Evolutionary conservation across 345 rosid genomes (phyloP).

Genomic region (Litchi chinensis): DNA sequence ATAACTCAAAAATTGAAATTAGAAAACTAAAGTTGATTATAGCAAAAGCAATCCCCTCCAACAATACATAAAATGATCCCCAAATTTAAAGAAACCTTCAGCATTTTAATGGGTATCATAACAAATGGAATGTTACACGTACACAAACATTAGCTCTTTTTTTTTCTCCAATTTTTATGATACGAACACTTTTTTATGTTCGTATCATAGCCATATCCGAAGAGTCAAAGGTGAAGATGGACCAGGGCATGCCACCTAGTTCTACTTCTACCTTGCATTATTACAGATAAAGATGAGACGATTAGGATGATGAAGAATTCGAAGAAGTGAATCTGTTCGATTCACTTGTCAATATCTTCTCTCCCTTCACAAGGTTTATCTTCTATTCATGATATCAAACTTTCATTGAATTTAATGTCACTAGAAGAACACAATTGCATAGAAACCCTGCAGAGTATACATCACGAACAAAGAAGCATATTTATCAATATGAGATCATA

Average conservation of each 20-base stretch:
- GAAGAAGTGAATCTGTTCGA: constrained; percentile 47
- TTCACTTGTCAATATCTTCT: constrained; percentile 56
- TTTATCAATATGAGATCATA: constrained; percentile 18
- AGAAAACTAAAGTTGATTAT: no score
- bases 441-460: constrained; percentile 59
- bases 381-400: constrained; percentile 56
- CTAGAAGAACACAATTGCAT: constrained; percentile 92
- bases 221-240: constrained; percentile 62
- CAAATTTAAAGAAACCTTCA: no score
- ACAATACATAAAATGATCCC: no score
- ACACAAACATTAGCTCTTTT: no score
- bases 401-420: constrained; percentile 65
- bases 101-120: no score
- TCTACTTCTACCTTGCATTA: constrained; percentile 73
- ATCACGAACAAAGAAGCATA: constrained; percentile 6
- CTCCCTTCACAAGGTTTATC: constrained; percentile 65
- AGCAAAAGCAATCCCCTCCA: no score
- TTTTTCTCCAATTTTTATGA: no score
- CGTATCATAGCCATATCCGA: neutral
- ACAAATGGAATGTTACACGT: no score
- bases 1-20: no score
- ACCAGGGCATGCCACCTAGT: constrained; percentile 60
- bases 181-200: no score
- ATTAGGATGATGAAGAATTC: constrained; percentile 60
- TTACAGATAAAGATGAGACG: constrained; percentile 53